phyloP scores from a whole-genome alignment of 1,139 yeast genomes.

The Candida buenavistaensis region DNA sequence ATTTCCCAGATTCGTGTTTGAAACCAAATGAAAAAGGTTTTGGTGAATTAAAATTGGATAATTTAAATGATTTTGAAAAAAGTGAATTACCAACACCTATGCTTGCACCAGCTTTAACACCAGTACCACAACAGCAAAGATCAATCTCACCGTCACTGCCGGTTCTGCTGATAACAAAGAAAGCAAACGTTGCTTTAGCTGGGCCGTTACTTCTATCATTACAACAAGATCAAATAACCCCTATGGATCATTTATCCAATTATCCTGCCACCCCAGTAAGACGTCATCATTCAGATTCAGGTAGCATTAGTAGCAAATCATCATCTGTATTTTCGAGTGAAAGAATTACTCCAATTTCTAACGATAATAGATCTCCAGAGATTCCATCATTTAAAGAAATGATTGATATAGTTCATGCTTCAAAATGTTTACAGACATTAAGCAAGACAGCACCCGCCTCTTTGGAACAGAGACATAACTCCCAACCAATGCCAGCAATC shows the following conservation, averaged over 20 bases:
- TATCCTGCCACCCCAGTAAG: slow-evolving; percentile 4
- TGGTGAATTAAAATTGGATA: slow-evolving; percentile 57
- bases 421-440: slow-evolving; percentile 39
- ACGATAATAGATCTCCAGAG: slow-evolving; percentile 2
- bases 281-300: slow-evolving; percentile 7
- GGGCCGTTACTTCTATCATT: no score
- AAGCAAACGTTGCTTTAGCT: no score
- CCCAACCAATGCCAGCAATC: background rate
- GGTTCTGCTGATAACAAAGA: no score
- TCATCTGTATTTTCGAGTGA: slow-evolving; percentile 10
- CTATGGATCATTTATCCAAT: slow-evolving; percentile 7
- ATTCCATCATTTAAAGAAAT: slow-evolving; percentile 20
- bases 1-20: slow-evolving; percentile 71
- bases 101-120: slow-evolving; percentile 3
- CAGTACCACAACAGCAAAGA: background rate
- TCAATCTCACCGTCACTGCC: background rate
- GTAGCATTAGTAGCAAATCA: slow-evolving; percentile 7
- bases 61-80: slow-evolving; percentile 23
- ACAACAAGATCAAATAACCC: background rate
- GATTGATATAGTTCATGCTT: slow-evolving; percentile 41
- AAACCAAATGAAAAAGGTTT: slow-evolving; percentile 65
- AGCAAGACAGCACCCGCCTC: slow-evolving; percentile 6
- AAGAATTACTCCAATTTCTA: slow-evolving; percentile 4
- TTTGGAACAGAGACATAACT: background rate
- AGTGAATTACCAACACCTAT: slow-evolving; percentile 12